These are phyloP conservation scores for Alternaria sp. DNA, from an alignment of 2,329 filamentous ascomycete species.

Conservation along the genomic window DNA sequence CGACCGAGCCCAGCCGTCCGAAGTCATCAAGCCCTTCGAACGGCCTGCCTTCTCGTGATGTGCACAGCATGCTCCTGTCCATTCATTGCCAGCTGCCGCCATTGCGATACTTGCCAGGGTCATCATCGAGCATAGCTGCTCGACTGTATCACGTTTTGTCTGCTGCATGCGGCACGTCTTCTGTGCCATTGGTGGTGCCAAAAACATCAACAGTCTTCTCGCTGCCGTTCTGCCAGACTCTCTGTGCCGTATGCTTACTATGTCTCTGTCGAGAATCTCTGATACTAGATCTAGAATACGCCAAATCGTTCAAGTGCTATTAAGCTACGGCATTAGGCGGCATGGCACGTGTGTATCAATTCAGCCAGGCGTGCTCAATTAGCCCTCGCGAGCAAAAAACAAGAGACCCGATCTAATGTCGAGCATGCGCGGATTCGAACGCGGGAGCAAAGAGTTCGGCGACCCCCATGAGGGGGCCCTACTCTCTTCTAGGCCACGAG, in stretches of 20 bases:
- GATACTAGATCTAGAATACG: not conserved
- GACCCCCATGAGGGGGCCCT: not conserved
- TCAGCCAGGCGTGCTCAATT: not conserved
- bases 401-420: not conserved
- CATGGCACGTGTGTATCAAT: not conserved
- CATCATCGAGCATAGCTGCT: not conserved
- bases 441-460: not conserved
- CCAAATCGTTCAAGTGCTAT: not conserved
- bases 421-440: not conserved
- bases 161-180: not conserved
- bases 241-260: not conserved
- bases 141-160: not conserved
- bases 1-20: not conserved
- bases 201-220: not conserved
- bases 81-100: too few relatives aligned
- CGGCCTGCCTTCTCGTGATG: not conserved
- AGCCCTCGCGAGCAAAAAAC: not conserved
- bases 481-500: not conserved
- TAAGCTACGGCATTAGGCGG: not conserved
- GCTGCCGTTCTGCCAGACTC: not conserved
- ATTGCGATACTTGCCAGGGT: not conserved
- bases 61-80: not conserved
- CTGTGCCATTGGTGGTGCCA: too few relatives aligned
- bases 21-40: not conserved
- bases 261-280: not conserved